Base-by-base conservation (phyloP, 441 rosid genomes). In the Erodium trifolium region DNA sequence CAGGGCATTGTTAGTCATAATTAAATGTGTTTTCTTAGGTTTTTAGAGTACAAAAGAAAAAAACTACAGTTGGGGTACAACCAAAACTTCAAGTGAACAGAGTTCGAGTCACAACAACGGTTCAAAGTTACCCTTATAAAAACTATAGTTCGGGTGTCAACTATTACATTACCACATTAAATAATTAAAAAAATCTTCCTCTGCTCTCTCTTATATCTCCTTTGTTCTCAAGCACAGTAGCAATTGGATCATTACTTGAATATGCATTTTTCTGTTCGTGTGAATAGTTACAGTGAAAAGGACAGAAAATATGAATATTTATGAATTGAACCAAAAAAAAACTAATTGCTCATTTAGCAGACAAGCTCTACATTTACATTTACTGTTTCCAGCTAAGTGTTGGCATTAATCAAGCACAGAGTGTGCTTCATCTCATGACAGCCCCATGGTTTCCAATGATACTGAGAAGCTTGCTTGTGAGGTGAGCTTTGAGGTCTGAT, bases 1-100 rank as follows among this genome's bases (percentile, higher is more conserved):
- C 87, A 82, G 74, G 90, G 84, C 4, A 59, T 59, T 59, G 62
- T 73, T 13, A 73, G 65, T 55, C 39, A 74, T 53, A 45, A 68
- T 65, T 83, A 79, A 49, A 49, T 49, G 51, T 45, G n/a, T 49
- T 49, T 12, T 49, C 16, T 49, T 49, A 45, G 37, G 37, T 34
- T 34, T 34, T 3, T 34, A 34, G 4, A 34, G 37, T 23, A 23
- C 2, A 23, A 23, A 23, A 34, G 37, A 3, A 34, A 34, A 5
- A 34, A 34, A 34, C 37, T 34, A 34, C 5, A 34, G 37, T 34
- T 34, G 37, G 37, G 37, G 37, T 34, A 34, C 5, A 3, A 34
- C 37, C 37, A 34, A 34, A 34, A 34, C 37, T 34, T 34, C 37
- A 3, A 34, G 37, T 34, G 37, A 34, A 3, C 37, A 34, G 37